A percentile compares a stretch with the other conserved stretches of the same genome.
These are phyloP conservation scores for Kernera saxatilis DNA, from an alignment of 345 rosid species.

Conservation along the genomic window DNA sequence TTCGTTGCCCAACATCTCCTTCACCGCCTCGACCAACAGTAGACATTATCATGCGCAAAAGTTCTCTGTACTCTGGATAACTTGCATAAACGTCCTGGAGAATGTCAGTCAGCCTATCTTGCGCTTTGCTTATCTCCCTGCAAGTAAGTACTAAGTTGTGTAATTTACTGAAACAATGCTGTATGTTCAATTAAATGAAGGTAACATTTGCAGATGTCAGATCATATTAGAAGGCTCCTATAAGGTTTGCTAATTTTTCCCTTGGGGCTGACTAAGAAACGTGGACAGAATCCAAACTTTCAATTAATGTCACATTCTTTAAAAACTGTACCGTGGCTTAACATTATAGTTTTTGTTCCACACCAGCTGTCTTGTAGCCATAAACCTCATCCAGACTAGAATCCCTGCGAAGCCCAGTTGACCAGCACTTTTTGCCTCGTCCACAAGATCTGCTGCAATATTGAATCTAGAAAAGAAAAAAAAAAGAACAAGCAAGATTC, in stretches of 20 bases:
- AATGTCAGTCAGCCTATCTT: constrained; percentile 82
- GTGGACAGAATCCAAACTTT: background rate
- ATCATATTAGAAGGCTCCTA: background rate
- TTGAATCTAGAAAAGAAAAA: constrained; percentile 54
- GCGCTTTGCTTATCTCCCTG: constrained; percentile 98
- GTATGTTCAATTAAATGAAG: background rate
- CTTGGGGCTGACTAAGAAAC: background rate
- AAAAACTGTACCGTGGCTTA: constrained; percentile 77
- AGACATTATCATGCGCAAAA: constrained; percentile 82
- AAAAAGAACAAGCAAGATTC: background rate
- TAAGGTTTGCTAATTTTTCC: background rate
- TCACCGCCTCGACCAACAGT: constrained; percentile 99
- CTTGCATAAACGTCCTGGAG: constrained; percentile 60
- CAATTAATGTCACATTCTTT: constrained; percentile 13
- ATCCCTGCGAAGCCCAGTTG: constrained; percentile 80
- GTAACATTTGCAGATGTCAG: background rate
- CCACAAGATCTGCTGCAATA: constrained; percentile 84
- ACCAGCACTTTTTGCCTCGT: constrained; percentile 72
- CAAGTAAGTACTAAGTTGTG: constrained; percentile 13
- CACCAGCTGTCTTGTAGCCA: constrained; percentile 97
- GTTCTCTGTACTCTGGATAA: constrained; percentile 64
- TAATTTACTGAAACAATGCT: background rate
- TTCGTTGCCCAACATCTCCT: constrained; percentile 99
- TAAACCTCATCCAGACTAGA: constrained; percentile 99
- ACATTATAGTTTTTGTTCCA: constrained; percentile 99